Evolutionary conservation across 305 asterid genomes (phyloP), one percentile per base, ranked within the genome.

Genomic region (Salvia sclarea): DNA sequence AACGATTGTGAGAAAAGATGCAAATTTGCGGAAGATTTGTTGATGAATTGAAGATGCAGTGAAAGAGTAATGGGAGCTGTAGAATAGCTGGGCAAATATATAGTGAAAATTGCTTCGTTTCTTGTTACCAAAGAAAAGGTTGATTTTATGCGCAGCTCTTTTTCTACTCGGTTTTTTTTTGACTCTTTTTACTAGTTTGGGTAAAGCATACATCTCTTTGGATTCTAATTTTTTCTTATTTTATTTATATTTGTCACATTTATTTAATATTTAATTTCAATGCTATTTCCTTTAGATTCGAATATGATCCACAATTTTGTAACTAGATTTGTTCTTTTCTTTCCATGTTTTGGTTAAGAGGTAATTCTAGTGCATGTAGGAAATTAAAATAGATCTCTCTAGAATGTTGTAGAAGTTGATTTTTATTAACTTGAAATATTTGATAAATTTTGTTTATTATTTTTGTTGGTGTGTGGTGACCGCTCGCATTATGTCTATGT

Each of bases 61-160:
- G 55, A 14, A 35, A 3, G 49, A 62, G 81, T 6, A 16, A 43
- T 1, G 20, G n/a, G 0, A 33, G 74, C n/a, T 21, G n/a, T n/a
- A 18, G 21, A 44, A 33, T 33, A 57, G 40, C 14, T 3, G 16
- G 7, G 17, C 68, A 68, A 72, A 56, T 75, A 66, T 66, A 76
- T 78, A 81, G 52, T 8, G 38, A 20, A 60, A 50, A 53, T 9
- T 10, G 55, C 69, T 61, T 70, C 44, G 68, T 85, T 87, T 85
- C 95, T 83, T 85, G 91, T 80, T 73, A 47, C 85, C 79, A 85
- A 87, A 87, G 86, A 85, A 85, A 76, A 78, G 71, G 50, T 53
- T 6, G 43, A 20, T 66, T 59, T 50, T 16, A 11, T 9, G 14
- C 8, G 63, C 22, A 45, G 17, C 24, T 22, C 13, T 20, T 28